Percentiles rank a stretch among this genome's conserved stretches.
These are phyloP conservation scores for Aquilaria yunnanensis DNA, from an alignment of 345 rosid genomes.

Conservation along the genomic window DNA sequence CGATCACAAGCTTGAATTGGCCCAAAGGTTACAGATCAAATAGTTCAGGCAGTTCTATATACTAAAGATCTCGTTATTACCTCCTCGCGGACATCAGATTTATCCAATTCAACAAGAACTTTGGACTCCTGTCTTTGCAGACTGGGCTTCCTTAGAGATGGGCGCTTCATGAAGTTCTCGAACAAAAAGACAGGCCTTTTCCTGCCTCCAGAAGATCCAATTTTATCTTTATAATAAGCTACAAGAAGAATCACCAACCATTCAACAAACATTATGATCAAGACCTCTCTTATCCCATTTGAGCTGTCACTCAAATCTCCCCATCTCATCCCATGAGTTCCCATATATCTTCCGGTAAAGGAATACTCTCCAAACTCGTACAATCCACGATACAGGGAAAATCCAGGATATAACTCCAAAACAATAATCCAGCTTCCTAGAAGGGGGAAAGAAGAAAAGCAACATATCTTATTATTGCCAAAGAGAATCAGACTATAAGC, in stretches of 20 bases:
- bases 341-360: constrained; percentile 36
- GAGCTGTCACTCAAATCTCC: constrained; percentile 40
- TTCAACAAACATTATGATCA: constrained; percentile 58
- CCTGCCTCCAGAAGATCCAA: constrained; percentile 40
- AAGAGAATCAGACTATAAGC: too few species aligned
- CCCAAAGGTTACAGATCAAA: too few species aligned
- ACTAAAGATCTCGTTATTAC: constrained; percentile 24
- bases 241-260: constrained; percentile 57
- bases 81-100: constrained; percentile 76
- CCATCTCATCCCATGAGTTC: constrained; percentile 76
- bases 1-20: too few species aligned
- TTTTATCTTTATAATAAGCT: constrained; percentile 71
- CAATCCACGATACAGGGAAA: constrained; percentile 75
- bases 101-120: constrained; percentile 63
- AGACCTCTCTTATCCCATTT: constrained; percentile 58
- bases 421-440: constrained; percentile 58
- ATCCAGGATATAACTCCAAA: constrained; percentile 89
- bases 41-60: too few species aligned
- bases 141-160: constrained; percentile 43
- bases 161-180: constrained; percentile 32
- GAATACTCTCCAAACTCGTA: constrained; percentile 67
- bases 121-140: constrained; percentile 52
- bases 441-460: constrained; percentile 12
- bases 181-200: constrained; percentile 50
- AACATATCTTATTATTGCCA: too few species aligned